Conservation (phyloP, 208 protist genomes). For the Leishmania turanica region DNA sequence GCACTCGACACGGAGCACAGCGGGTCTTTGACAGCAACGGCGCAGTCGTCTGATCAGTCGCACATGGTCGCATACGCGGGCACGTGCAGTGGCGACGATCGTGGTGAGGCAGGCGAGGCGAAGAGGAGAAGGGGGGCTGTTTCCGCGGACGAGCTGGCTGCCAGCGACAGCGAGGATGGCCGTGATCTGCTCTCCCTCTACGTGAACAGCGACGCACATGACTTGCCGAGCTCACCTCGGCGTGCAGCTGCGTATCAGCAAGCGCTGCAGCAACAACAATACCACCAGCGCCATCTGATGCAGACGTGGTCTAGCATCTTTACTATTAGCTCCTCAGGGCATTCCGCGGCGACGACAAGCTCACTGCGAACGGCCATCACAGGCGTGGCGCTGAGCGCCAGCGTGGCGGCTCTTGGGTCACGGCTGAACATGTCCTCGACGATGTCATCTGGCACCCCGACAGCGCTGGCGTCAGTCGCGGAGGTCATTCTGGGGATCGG, state of each 20-base stretch:
- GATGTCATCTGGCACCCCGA: background rate
- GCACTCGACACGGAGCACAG: background rate
- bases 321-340: background rate
- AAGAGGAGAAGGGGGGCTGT: background rate
- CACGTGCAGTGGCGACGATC: background rate
- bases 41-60: background rate
- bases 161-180: background rate
- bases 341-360: background rate
- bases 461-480: background rate
- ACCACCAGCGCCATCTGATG: background rate
- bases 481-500: background rate
- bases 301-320: background rate
- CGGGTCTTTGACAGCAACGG: background rate
- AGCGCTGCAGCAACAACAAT: background rate
- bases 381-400: background rate
- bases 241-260: background rate
- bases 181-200: background rate
- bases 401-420: background rate
- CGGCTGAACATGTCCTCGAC: background rate
- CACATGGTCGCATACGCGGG: background rate
- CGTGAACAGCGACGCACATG: background rate
- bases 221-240: background rate
- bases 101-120: background rate
- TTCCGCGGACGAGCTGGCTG: background rate
- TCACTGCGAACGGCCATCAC: constrained; percentile 1